phyloP scores from a whole-genome alignment of 768 basidiomycete genomes.

The Hemileccinum impolitum region DNA sequence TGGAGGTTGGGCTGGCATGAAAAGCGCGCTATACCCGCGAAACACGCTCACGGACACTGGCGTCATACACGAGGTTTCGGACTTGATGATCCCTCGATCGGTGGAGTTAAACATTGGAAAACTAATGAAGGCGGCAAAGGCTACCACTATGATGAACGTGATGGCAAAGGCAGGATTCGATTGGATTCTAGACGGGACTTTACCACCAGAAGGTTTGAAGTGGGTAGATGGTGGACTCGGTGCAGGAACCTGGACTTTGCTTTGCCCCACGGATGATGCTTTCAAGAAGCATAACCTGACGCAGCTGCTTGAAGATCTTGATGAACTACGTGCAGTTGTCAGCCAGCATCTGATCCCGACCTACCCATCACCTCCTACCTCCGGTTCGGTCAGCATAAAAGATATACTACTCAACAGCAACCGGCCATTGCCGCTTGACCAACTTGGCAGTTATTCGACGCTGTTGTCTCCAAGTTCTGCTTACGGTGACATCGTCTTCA shows the following conservation, averaged over 20 bases:
- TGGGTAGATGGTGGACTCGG: conserved; percentile 54
- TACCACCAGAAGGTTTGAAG: conserved; percentile 65
- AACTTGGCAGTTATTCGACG: conserved; percentile 72
- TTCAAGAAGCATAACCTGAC: conserved; percentile 88
- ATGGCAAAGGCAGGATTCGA: conserved; percentile 82
- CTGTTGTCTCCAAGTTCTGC: conserved; percentile 61
- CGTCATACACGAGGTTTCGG: conserved; percentile 84
- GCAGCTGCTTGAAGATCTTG: conserved; percentile 53
- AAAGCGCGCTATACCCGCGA: conserved; percentile 50
- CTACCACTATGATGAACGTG: conserved; percentile 82
- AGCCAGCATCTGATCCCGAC: conserved; percentile 73
- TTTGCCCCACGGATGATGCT: conserved; percentile 90
- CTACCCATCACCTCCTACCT: conserved; percentile 19
- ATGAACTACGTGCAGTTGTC: conserved; percentile 56
- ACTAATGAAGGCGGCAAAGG: conserved; percentile 84
- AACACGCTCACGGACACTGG: conserved; percentile 85
- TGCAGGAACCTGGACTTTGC: conserved; percentile 74
- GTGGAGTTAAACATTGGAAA: conserved; percentile 88
- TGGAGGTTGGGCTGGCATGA: conserved; percentile 77
- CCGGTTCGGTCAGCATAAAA: conserved; percentile 24
- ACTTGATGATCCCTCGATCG: conserved; percentile 81
- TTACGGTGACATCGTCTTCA: conserved; percentile 86
- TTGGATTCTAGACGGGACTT: conserved; percentile 86
- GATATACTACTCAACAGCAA: conserved; percentile 55
- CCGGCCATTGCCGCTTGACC: conserved; percentile 67